phyloP scores from a whole-genome alignment of 495 filamentous ascomycete genomes.

The Aspergillus ostianus region DNA sequence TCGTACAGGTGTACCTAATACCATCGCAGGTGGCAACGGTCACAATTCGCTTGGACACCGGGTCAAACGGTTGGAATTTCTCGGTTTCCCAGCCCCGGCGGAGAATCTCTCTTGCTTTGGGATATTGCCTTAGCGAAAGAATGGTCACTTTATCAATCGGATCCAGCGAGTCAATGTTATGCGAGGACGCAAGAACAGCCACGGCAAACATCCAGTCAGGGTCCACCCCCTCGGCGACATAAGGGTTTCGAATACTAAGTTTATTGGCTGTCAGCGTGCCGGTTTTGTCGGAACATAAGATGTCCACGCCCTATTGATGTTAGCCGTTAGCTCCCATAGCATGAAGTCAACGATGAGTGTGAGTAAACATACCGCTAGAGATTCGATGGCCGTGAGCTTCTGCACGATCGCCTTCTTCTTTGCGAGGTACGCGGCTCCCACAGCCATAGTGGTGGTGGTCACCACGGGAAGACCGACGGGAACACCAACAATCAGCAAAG shows the following conservation, averaged over 20 bases:
- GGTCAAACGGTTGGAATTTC: constrained; percentile 71
- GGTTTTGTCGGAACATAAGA: constrained; percentile 96
- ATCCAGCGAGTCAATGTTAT: constrained; percentile 70
- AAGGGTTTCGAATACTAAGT: constrained; percentile 67
- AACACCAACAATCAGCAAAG: constrained; percentile 89
- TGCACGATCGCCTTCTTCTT: constrained; percentile 97
- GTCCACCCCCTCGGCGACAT: constrained; percentile 68
- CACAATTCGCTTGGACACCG: constrained; percentile 73
- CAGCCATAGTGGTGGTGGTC: constrained; percentile 95
- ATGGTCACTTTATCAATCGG: constrained; percentile 75
- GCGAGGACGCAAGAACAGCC: constrained; percentile 67
- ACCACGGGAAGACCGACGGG: constrained; percentile 95
- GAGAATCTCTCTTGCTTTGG: constrained; percentile 63
- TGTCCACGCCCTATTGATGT: constrained; percentile 70
- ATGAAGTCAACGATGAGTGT: not conserved
- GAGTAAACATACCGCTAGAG: constrained; percentile 60
- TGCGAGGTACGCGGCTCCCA: constrained; percentile 89
- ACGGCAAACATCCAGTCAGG: constrained; percentile 77
- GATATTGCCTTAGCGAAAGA: constrained; percentile 64
- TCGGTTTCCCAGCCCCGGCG: constrained; percentile 65
- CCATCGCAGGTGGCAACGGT: constrained; percentile 60
- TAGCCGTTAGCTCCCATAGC: constrained; percentile 9
- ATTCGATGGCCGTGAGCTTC: constrained; percentile 94
- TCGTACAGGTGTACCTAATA: constrained; percentile 63
- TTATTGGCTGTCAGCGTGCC: constrained; percentile 69